Evolutionary conservation across 116 monocot genomes (phyloP), one percentile per base, ranked within the genome.

Genomic region (Phalaenopsis hybrid): DNA sequence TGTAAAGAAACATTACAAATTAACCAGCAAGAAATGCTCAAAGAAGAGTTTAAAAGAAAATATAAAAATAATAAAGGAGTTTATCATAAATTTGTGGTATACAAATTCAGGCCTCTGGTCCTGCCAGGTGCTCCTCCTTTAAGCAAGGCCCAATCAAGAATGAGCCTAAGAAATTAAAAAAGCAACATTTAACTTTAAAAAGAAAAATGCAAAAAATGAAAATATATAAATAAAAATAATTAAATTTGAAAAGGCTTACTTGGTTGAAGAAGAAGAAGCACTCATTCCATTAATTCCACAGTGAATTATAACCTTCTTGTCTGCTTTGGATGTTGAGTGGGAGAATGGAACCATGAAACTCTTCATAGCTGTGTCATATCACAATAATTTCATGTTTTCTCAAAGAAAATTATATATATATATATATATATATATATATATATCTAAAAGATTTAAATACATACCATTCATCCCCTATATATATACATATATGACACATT

Each of bases 111-210:
- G 28, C 93, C 91, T 77, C 91, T 92, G 49, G 95, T 92, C 50
- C 86, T 79, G 4, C 91, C 91, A 45, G 93, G 91, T 18, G 93
- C 91, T 41, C 91, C 91, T 61, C 93, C 95, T 82, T 87, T 84
- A 18, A 93, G 81, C 5, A 80, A 88, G 3, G 87, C 86, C 8
- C 80, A 57, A 78, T 95, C 93, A 17, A 95, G 84, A 52, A 58
- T 55, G 23, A 86, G 85, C 80, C 91, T 95, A 68, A 0, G 7
- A 82, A 82, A 67, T 28, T 28, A 25, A 61, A 74, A 57, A 45
- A 21, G 31, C 12, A 4, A 37, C 6, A 17, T 31, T 3, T 44
- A 8, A 45, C 44, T 18, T 20, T 45, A 52, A 52, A 52, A 45
- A 75, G 4, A 10, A 75, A 52, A 52, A 52, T 10, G 3, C 52